phyloP scores from a whole-genome alignment of 768 basidiomycete species.

The Favolaschia claudopus region DNA sequence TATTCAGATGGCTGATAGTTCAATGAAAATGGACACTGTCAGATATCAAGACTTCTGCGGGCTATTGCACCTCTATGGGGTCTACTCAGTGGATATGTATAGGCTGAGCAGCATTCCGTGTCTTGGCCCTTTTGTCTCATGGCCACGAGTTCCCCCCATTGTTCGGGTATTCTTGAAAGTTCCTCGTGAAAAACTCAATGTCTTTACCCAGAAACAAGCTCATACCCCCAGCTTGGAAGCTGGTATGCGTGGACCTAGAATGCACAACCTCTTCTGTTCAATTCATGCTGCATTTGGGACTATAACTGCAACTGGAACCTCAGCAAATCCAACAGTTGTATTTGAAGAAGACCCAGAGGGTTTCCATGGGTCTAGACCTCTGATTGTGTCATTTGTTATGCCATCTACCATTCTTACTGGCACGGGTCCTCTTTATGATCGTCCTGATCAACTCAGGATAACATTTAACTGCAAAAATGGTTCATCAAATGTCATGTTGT shows the following conservation, averaged over 20 bases:
- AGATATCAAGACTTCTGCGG: constrained; percentile 49
- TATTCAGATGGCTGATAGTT: constrained; percentile 28
- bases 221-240: constrained; percentile 15
- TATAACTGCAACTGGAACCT: constrained; percentile 19
- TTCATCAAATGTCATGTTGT: constrained; percentile 3
- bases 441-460: no score
- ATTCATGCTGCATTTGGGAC: constrained; percentile 28
- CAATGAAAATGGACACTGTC: constrained; percentile 35
- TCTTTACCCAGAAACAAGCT: background rate
- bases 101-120: constrained; percentile 15
- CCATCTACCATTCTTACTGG: no score
- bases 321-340: constrained; percentile 7
- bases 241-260: constrained; percentile 2
- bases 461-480: no score
- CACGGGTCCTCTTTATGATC: no score
- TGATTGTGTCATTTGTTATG: constrained; percentile 1
- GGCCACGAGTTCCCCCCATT: constrained; percentile 19
- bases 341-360: constrained; percentile 30
- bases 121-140: constrained; percentile 20
- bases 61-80: constrained; percentile 42
- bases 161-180: constrained; percentile 24
- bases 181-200: constrained; percentile 23
- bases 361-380: constrained; percentile 19
- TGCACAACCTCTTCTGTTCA: constrained; percentile 19
- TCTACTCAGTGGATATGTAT: constrained; percentile 36